Evolutionary conservation across 768 basidiomycete genomes (phyloP).

Genomic region (Hericium erinaceus): DNA sequence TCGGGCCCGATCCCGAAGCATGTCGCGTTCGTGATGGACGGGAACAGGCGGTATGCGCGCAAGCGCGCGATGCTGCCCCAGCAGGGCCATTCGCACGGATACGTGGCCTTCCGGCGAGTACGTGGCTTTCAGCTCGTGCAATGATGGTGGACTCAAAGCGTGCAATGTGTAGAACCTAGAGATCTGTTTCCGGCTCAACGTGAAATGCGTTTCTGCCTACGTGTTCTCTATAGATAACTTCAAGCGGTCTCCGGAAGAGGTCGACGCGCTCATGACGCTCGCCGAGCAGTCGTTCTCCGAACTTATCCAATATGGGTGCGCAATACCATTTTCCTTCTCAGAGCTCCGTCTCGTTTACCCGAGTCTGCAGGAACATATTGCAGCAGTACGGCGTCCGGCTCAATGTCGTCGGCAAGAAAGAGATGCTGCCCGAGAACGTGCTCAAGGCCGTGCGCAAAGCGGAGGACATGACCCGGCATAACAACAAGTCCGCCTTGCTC

Average conservation of each 20-base stretch:
- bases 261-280: conserved; percentile 79
- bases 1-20: conserved; percentile 84
- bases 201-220: conserved; percentile 86
- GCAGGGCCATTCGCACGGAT: conserved; percentile 83
- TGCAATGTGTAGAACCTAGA: conserved; percentile 57
- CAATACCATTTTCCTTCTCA: conserved; percentile 1
- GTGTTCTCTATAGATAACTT: conserved; percentile 99
- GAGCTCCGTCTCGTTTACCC: not conserved
- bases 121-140: conserved; percentile 19
- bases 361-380: conserved; percentile 56
- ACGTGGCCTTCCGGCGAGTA: conserved; percentile 69
- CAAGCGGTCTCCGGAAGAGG: conserved; percentile 77
- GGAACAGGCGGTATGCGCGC: conserved; percentile 86
- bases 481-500: conserved; percentile 44
- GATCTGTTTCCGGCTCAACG: conserved; percentile 69
- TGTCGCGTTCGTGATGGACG: conserved; percentile 96
- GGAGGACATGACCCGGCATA: conserved; percentile 66
- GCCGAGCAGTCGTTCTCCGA: conserved; percentile 72
- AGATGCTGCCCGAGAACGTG: conserved; percentile 73
- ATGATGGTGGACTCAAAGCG: not conserved
- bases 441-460: conserved; percentile 60
- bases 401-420: conserved; percentile 67
- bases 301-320: conserved; percentile 74
- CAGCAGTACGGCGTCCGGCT: conserved; percentile 77
- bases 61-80: conserved; percentile 50